Conservation (phyloP, 1,284 basidiomycete species). For the Moesziomyces antarcticus region DNA sequence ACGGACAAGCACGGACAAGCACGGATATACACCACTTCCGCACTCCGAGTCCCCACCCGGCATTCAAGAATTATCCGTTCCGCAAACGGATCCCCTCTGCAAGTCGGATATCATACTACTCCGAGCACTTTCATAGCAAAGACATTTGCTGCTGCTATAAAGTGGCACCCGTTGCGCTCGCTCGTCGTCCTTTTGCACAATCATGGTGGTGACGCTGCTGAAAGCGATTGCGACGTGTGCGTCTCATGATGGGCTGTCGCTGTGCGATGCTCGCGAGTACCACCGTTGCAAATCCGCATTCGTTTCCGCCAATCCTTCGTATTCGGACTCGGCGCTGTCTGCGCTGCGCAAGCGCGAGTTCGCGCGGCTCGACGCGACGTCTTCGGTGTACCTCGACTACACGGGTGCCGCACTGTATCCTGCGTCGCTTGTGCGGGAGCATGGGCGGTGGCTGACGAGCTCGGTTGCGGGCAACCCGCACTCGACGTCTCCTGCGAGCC, state of each 20-base stretch:
- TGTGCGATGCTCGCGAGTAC: slow-evolving; percentile 8
- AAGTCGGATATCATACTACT: too few relatives aligned
- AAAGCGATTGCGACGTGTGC: slow-evolving; percentile 16
- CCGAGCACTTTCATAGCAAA: too few relatives aligned
- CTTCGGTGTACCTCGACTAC: slow-evolving; percentile 31
- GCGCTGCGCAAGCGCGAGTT: slow-evolving; percentile 21
- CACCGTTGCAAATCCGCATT: slow-evolving; percentile 11
- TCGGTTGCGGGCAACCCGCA: slow-evolving; percentile 31
- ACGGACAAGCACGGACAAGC: too few relatives aligned
- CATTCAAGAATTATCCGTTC: too few relatives aligned
- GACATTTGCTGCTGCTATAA: too few relatives aligned
- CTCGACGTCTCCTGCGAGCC: slow-evolving; percentile 16
- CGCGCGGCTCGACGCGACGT: slow-evolving; percentile 2
- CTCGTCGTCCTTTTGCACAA: background rate
- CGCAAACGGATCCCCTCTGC: too few relatives aligned
- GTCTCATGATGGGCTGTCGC: background rate
- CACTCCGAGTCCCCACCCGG: too few relatives aligned
- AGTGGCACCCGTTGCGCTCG: too few relatives aligned
- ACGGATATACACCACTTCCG: too few relatives aligned
- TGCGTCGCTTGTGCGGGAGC: slow-evolving; percentile 1
- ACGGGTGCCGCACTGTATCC: slow-evolving; percentile 20
- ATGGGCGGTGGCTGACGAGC: background rate
- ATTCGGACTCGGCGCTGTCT: slow-evolving; percentile 2
- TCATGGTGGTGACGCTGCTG: slow-evolving; percentile 15
- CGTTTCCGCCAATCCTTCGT: slow-evolving; percentile 4